Conservation (phyloP, 2,329 filamentous ascomycete genomes). For the Exophiala phaeomuriformis region DNA sequence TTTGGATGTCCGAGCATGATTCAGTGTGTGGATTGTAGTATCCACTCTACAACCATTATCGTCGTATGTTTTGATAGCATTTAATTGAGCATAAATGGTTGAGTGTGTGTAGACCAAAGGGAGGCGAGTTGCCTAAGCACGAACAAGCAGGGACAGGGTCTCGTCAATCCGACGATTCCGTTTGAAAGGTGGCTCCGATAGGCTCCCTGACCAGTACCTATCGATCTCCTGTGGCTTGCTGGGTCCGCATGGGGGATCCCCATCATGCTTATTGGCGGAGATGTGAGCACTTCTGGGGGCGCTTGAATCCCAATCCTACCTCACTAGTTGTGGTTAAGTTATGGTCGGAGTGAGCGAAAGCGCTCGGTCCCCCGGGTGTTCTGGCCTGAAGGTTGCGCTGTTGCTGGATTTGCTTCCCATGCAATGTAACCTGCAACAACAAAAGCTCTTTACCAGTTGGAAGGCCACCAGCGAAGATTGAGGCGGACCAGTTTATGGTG, state of each 20-base stretch:
- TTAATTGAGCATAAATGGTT: conserved; percentile 1
- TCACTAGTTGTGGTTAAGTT: conserved; percentile 7
- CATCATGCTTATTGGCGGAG: neutral
- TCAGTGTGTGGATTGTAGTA: conserved; percentile 5
- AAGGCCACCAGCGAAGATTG: too few species aligned
- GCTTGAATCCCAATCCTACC: conserved; percentile 14
- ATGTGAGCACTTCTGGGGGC: neutral
- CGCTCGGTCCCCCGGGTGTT: neutral
- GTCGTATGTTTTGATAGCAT: neutral
- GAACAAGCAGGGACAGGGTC: neutral
- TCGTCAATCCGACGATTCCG: conserved; percentile 15
- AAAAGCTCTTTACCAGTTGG: too few species aligned
- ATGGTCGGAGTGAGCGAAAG: neutral
- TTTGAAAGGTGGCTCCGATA: conserved; percentile 4
- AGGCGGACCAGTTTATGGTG: too few species aligned
- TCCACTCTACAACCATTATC: neutral
- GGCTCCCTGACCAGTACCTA: neutral
- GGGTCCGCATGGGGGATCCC: neutral
- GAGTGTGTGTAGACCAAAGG: conserved; percentile 1
- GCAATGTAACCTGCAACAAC: conserved; percentile 11
- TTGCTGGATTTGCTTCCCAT: neutral
- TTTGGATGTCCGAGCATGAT: neutral
- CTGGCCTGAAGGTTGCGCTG: neutral
- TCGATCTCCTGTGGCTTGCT: neutral
- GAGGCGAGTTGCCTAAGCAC: conserved; percentile 9